Conservation (phyloP, 805 yeast species). For the Schwanniomyces polymorphus region DNA sequence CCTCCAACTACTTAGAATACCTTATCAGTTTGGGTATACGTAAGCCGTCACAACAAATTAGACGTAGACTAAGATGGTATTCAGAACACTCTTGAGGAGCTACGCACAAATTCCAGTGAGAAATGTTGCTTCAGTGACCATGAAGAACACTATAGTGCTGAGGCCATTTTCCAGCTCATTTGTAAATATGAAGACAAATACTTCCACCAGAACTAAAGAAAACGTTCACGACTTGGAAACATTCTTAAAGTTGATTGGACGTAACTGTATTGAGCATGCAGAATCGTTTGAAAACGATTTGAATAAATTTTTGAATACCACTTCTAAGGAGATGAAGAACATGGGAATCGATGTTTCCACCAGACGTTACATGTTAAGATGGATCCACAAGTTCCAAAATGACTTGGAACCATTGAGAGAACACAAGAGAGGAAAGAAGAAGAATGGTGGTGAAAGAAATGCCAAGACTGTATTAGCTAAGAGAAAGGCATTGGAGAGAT, state of each 20-base stretch:
- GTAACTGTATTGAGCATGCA: constrained; percentile 64
- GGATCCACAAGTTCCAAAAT: constrained; percentile 66
- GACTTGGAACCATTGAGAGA: constrained; percentile 55
- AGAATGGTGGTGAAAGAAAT: constrained; percentile 84
- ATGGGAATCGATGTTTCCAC: constrained; percentile 73
- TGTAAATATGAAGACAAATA: constrained; percentile 45
- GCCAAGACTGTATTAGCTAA: constrained; percentile 53
- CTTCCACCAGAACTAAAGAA: constrained; percentile 47
- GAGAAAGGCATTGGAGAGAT: constrained; percentile 57
- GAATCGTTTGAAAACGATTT: constrained; percentile 65
- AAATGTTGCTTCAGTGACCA: not conserved
- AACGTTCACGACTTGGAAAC: constrained; percentile 62
- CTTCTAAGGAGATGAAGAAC: constrained; percentile 60
- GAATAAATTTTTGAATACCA: constrained; percentile 57
- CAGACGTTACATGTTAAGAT: constrained; percentile 71
- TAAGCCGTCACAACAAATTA: not conserved
- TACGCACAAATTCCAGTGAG: constrained; percentile 1
- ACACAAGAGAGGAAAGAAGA: constrained; percentile 67
- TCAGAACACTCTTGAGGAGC: constrained; percentile 2
- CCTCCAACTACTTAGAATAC: not conserved
- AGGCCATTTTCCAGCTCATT: constrained; percentile 8
- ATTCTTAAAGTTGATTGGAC: constrained; percentile 78
- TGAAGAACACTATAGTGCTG: not conserved
- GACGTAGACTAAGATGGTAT: not conserved
- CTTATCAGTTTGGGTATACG: not conserved